These are phyloP conservation scores for Aspergillus terreus DNA, from an alignment of 2,329 filamentous ascomycete species.

Conservation along the genomic window DNA sequence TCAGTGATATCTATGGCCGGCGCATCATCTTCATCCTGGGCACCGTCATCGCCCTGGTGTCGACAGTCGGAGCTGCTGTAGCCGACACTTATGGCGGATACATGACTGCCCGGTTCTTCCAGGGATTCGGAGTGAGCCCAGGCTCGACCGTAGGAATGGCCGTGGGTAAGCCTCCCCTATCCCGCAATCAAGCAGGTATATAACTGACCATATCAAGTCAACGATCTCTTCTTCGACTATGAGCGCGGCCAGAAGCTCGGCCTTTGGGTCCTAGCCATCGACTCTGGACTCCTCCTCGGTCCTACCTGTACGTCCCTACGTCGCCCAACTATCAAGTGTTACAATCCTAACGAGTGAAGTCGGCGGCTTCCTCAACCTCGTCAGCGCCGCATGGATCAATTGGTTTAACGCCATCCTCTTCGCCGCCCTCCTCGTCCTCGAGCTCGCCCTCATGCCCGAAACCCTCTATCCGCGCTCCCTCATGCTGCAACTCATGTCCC, in stretches of 20 bases:
- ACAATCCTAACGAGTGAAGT: conserved; percentile 25
- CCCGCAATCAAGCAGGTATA: background rate
- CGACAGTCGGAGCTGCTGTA: conserved; percentile 42
- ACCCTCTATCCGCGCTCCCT: conserved; percentile 53
- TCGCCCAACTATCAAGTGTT: too few relatives aligned
- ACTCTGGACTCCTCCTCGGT: conserved; percentile 50
- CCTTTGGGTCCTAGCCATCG: conserved; percentile 56
- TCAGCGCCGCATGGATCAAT: conserved; percentile 50
- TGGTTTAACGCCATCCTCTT: conserved; percentile 56
- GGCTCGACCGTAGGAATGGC: conserved; percentile 54
- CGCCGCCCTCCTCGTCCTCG: conserved; percentile 44
- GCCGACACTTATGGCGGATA: conserved; percentile 46
- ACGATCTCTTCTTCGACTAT: conserved; percentile 56
- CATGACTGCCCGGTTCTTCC: conserved; percentile 58
- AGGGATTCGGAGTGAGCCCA: conserved; percentile 54
- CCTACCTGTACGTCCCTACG: conserved; percentile 36
- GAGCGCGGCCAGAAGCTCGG: conserved; percentile 55
- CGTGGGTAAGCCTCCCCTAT: conserved; percentile 29
- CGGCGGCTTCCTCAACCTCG: conserved; percentile 50
- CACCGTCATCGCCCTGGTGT: conserved; percentile 39
- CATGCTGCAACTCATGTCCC: conserved; percentile 43
- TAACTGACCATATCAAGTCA: conserved; percentile 29
- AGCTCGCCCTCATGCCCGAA: conserved; percentile 52
- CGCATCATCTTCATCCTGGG: conserved; percentile 48
- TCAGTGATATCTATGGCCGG: conserved; percentile 52